These are phyloP conservation scores for Neopestalotiopsis clavispora DNA, from an alignment of 2,329 filamentous ascomycete species.

Conservation along the genomic window DNA sequence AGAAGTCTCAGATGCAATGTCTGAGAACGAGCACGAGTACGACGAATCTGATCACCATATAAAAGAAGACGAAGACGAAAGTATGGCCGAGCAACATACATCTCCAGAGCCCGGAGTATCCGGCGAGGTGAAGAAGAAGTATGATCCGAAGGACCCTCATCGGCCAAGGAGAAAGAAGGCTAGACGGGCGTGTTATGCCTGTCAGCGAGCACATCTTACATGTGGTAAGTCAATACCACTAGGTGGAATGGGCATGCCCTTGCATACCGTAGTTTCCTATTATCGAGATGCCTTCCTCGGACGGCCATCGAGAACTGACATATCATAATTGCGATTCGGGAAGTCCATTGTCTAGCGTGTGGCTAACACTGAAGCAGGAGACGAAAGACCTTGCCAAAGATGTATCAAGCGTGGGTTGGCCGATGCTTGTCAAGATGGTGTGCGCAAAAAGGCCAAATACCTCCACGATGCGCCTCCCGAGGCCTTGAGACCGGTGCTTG, in stretches of 20 bases:
- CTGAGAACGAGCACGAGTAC: conserved; percentile 64
- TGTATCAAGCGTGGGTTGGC: conserved; percentile 94
- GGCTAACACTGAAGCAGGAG: conserved; percentile 62
- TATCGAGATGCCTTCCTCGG: not conserved
- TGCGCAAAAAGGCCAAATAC: conserved; percentile 98
- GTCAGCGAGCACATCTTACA: conserved; percentile 94
- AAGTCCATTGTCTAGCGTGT: conserved; percentile 32
- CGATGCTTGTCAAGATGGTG: conserved; percentile 91
- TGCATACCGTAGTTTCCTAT: not conserved
- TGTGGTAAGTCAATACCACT: conserved; percentile 77
- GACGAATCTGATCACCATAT: conserved; percentile 48
- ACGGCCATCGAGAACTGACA: conserved; percentile 1
- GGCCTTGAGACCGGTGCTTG: conserved; percentile 84
- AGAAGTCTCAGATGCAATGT: conserved; percentile 63
- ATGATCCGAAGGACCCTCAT: conserved; percentile 86
- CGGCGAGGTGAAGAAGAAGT: conserved; percentile 67
- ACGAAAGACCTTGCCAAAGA: conserved; percentile 90
- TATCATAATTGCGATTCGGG: conserved; percentile 1
- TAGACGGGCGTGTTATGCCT: conserved; percentile 92
- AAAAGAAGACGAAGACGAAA: conserved; percentile 55
- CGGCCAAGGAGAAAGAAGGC: conserved; percentile 95
- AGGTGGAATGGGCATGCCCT: not conserved
- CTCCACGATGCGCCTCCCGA: conserved; percentile 94
- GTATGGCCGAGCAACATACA: conserved; percentile 54
- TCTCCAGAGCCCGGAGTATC: conserved; percentile 47